Evolutionary conservation across 1,139 yeast species (phyloP).

Genomic region (Geotrichum macrosporum): DNA sequence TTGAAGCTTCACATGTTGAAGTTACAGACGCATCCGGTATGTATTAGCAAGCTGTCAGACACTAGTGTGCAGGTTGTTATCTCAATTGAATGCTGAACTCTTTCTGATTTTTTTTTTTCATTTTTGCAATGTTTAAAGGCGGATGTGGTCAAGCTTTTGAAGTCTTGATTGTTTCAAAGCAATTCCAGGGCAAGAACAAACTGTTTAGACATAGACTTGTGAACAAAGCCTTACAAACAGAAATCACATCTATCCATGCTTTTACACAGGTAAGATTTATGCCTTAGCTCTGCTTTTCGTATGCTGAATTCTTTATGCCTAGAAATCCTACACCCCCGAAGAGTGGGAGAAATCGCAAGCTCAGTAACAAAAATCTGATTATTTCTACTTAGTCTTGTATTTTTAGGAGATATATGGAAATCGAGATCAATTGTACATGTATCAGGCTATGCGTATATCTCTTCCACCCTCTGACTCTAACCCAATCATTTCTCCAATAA

Average conservation of each 20-base stretch:
- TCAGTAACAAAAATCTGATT: conserved; percentile 2
- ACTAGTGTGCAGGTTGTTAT: neutral
- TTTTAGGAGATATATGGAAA: no score
- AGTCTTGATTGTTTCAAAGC: conserved; percentile 71
- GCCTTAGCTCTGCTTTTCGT: no score
- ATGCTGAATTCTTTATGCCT: no score
- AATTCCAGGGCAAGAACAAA: conserved; percentile 77
- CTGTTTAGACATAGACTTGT: conserved; percentile 83
- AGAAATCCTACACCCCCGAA: conserved; percentile 35
- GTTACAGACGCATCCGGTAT: conserved; percentile 40
- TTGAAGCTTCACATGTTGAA: conserved; percentile 39
- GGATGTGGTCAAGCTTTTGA: conserved; percentile 87
- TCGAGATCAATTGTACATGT: no score
- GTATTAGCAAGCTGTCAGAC: conserved; percentile 10
- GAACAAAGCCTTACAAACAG: conserved; percentile 71
- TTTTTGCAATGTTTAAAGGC: conserved; percentile 38
- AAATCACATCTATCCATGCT: conserved; percentile 84
- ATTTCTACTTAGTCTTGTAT: no score
- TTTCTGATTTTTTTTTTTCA: neutral
- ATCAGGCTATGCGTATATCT: conserved; percentile 15
- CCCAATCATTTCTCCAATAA: conserved; percentile 29
- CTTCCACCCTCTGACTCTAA: conserved; percentile 21
- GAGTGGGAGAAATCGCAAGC: conserved; percentile 30
- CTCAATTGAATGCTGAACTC: neutral
- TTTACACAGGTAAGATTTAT: conserved; percentile 79